Base-by-base conservation (phyloP, 768 basidiomycete genomes). In the Nidularia sp. region DNA sequence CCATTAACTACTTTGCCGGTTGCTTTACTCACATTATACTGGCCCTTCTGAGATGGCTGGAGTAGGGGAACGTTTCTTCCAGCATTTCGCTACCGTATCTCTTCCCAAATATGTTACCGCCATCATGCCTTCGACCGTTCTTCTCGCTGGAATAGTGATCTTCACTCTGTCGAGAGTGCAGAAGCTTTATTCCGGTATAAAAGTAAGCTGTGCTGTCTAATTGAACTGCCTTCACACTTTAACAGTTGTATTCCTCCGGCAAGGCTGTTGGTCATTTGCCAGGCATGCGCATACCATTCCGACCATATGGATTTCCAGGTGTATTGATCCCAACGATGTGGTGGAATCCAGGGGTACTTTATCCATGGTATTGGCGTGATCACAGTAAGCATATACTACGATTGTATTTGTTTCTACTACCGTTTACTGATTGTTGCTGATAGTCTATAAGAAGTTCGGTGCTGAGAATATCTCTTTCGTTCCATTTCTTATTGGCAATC, bases 271-370 rank as follows among this genome's bases (percentile, higher is more conserved):
- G 47, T 47, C 50, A 57, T 45, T 48, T 65, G 15, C 67, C 70
- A 1, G 63, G 62, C 9, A 43, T 60, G 12, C 49, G 63, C 6
- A 57, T 65, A 6, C 56, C 63, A 3, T 70, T 68, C 52, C 47
- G 62, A 10, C 66, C 70, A 0, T 36, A 67, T 1, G 52, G 54
- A 10, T 43, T 68, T 15, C 64, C 64, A 22, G 70, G 67, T 12
- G 61, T 52, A 2, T 25, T 63, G 2, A 25, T 68, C 3, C 61
- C 65, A 5, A 62, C 65, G 8, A 56, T 60, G 2, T 62, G 62
- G 57, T 70, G 65, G 65, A 69, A 63, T 45, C 60, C 58, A 12
- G 64, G 65, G 2, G 5, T 54, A 15, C 36, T 49, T 25, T 62
- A 59, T 48, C 53, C 60, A 10, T 71, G 67, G 67, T 44, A 33